phyloP scores from a whole-genome alignment of 371 early-diverging fungal genomes.

The Mucor velutinosus region DNA sequence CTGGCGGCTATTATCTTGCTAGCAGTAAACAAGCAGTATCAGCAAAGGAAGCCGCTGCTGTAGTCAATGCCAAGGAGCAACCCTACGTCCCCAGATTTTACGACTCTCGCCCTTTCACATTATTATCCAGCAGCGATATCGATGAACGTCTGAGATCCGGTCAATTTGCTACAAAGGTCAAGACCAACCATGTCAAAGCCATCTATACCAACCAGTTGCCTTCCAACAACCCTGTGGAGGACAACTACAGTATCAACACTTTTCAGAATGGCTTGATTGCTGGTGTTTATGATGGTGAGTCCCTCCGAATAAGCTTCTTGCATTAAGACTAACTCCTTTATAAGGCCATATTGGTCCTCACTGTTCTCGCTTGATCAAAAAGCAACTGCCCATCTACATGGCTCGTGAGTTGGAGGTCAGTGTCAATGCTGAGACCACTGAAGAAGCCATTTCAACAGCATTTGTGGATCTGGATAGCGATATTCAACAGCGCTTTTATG shows the following conservation, averaged over 20 bases:
- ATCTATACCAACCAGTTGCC: conserved; percentile 43
- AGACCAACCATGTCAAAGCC: conserved; percentile 28
- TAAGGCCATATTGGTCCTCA: conserved; percentile 51
- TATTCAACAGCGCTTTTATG: conserved; percentile 62
- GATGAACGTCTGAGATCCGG: conserved; percentile 33
- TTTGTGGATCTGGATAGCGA: conserved; percentile 60
- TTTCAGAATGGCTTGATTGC: conserved; percentile 37
- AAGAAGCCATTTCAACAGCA: conserved; percentile 51
- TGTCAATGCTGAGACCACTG: neutral
- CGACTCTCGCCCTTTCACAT: conserved; percentile 39
- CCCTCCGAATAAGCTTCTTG: neutral
- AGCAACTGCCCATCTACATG: conserved; percentile 48
- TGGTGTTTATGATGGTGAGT: conserved; percentile 54
- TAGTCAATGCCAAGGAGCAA: neutral
- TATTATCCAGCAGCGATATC: conserved; percentile 33
- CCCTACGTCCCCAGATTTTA: conserved; percentile 9
- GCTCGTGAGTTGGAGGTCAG: conserved; percentile 31
- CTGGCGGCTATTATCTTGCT: conserved; percentile 29
- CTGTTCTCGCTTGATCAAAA: conserved; percentile 40
- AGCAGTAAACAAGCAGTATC: conserved; percentile 5
- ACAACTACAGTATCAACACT: conserved; percentile 42
- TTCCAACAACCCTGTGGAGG: conserved; percentile 52
- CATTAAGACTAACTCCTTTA: neutral
- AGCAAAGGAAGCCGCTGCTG: neutral
- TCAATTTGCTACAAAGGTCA: conserved; percentile 27